Evolutionary conservation across 2,329 filamentous ascomycete species (phyloP).

Genomic region (Zymoseptoria tritici): DNA sequence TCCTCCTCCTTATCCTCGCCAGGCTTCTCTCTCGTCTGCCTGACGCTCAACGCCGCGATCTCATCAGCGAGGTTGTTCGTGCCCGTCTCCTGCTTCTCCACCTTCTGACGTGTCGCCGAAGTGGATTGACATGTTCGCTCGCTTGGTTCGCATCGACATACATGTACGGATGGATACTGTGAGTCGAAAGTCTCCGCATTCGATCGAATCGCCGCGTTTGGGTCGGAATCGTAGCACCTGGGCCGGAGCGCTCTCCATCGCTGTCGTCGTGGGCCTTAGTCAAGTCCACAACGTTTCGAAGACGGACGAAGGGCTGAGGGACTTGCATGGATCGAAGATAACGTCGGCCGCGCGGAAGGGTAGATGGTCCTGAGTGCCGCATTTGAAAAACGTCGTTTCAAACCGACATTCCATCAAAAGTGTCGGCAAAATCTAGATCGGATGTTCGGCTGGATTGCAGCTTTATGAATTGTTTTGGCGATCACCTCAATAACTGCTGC

Average conservation of each 20-base stretch:
- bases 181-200: slow-evolving; percentile 43
- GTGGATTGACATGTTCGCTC: slow-evolving; percentile 61
- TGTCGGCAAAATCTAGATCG: slow-evolving; percentile 24
- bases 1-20: slow-evolving; percentile 37
- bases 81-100: slow-evolving; percentile 29
- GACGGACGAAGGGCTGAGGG: slow-evolving; percentile 10
- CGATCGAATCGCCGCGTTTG: too few species aligned
- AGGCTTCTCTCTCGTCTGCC: slow-evolving; percentile 35
- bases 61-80: slow-evolving; percentile 37
- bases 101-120: slow-evolving; percentile 39
- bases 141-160: slow-evolving; percentile 68
- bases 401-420: slow-evolving; percentile 19
- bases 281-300: slow-evolving; percentile 41
- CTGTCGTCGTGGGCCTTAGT: slow-evolving; percentile 24
- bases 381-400: slow-evolving; percentile 36
- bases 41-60: slow-evolving; percentile 40
- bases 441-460: slow-evolving; percentile 12
- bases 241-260: slow-evolving; percentile 41
- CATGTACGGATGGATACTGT: slow-evolving; percentile 42
- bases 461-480: not conserved
- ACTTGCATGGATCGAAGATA: slow-evolving; percentile 39
- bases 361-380: slow-evolving; percentile 38
- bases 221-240: slow-evolving; percentile 29
- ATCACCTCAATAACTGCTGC: too few species aligned
- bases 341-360: slow-evolving; percentile 46